phyloP scores from a whole-genome alignment of 768 basidiomycete genomes.

The Pisolithus albus region DNA sequence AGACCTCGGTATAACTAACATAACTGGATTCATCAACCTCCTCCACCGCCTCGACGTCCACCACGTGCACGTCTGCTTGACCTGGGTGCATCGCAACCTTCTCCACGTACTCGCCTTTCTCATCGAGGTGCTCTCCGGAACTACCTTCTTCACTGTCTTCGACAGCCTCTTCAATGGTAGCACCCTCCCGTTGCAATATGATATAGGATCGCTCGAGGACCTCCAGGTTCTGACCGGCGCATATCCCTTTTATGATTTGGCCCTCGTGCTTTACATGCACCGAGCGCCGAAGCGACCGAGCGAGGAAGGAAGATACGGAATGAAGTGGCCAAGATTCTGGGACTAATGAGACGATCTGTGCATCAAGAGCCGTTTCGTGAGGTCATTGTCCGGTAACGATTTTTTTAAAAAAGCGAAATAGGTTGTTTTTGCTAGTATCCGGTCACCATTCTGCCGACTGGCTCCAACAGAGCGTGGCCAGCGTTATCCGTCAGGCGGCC shows the following conservation, averaged over 20 bases:
- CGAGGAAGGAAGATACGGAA: conserved; percentile 67
- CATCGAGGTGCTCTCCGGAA: conserved; percentile 29
- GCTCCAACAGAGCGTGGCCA: neutral
- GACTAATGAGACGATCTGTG: conserved; percentile 57
- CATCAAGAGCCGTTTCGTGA: neutral
- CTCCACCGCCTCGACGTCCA: conserved; percentile 14
- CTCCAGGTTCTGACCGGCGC: conserved; percentile 73
- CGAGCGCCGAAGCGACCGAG: conserved; percentile 69
- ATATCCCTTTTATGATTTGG: conserved; percentile 71
- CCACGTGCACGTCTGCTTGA: conserved; percentile 4
- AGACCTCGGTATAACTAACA: no score
- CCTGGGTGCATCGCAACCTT: conserved; percentile 3
- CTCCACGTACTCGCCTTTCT: conserved; percentile 34
- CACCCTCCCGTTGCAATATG: conserved; percentile 55
- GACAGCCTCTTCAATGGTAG: conserved; percentile 56
- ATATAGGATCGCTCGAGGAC: conserved; percentile 57
- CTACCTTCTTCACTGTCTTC: conserved; percentile 36
- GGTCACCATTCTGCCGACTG: neutral
- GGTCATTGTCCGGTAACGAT: neutral
- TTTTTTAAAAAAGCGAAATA: neutral
- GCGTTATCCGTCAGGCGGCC: neutral
- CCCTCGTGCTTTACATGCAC: conserved; percentile 66
- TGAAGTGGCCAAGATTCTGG: conserved; percentile 73
- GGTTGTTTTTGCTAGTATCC: neutral
- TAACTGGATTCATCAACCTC: neutral